phyloP scores from a whole-genome alignment of 2,329 filamentous ascomycete genomes.

The Amesomyces nigricolor region DNA sequence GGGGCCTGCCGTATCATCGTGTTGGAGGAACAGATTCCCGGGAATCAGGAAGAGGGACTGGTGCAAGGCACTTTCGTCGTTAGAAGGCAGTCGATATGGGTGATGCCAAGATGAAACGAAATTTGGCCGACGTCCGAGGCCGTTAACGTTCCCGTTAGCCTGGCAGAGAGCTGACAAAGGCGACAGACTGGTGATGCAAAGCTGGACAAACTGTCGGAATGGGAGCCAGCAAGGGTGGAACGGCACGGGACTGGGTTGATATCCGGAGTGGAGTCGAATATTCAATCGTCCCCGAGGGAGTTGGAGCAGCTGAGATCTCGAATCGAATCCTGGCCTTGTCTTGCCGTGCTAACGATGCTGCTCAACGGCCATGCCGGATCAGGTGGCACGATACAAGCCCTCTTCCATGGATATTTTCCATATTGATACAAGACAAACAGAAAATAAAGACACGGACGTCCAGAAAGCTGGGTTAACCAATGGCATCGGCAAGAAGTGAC shows the following conservation, averaged over 20 bases:
- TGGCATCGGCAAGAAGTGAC: not conserved
- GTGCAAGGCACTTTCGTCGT: conserved; percentile 12
- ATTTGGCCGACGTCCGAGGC: conserved; percentile 16
- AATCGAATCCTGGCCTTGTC: not conserved
- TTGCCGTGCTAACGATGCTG: not conserved
- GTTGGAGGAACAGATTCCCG: conserved; percentile 14
- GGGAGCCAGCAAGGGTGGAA: conserved; percentile 7
- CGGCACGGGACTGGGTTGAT: conserved; percentile 8
- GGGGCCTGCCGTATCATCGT: conserved; percentile 15
- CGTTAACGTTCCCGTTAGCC: conserved; percentile 2
- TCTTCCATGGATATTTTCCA: not conserved
- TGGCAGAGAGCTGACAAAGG: conserved; percentile 3
- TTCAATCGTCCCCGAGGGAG: conserved; percentile 1
- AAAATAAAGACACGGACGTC: not conserved
- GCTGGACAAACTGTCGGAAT: conserved; percentile 7
- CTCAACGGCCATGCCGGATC: not conserved
- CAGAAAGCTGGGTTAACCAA: not conserved
- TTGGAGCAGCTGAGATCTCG: not conserved
- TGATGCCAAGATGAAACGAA: conserved; percentile 16
- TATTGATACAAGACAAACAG: not conserved
- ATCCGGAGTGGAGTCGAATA: conserved; percentile 6
- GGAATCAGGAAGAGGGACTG: conserved; percentile 16
- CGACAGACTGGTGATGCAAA: conserved; percentile 2
- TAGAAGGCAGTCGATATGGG: not conserved
- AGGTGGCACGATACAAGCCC: conserved; percentile 1